These are phyloP conservation scores for Berberis vulgaris DNA, from an alignment of 164 flowering plant species.

Conservation along the genomic window DNA sequence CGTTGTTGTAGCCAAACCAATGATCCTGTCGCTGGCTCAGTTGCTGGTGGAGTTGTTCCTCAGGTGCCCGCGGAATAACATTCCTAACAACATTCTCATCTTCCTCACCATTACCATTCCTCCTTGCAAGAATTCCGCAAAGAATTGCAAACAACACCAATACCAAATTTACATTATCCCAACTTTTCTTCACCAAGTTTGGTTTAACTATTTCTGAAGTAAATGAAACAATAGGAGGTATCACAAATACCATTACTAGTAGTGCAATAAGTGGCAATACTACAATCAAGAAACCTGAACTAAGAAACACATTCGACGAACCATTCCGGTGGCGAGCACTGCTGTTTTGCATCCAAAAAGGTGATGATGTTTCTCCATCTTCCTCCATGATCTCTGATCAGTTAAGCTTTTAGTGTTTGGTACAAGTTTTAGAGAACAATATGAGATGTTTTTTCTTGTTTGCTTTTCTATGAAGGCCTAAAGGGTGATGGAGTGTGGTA, in stretches of 20 bases:
- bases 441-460: conserved; percentile 4
- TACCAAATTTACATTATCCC: conserved; percentile 60
- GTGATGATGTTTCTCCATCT: conserved; percentile 8
- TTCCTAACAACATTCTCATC: background rate
- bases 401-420: background rate
- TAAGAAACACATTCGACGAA: conserved; percentile 20
- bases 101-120: conserved; percentile 19
- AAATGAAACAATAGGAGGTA: conserved; percentile 39
- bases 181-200: conserved; percentile 36
- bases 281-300: conserved; percentile 34
- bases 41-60: background rate
- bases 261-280: conserved; percentile 28
- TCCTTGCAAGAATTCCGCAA: conserved; percentile 57
- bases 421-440: background rate
- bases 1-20: conserved; percentile 31
- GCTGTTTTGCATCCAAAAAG: conserved; percentile 15
- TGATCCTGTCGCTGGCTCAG: conserved; percentile 4
- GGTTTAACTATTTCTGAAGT: conserved; percentile 35
- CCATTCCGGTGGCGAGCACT: conserved; percentile 14
- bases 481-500: background rate
- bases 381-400: conserved; percentile 4
- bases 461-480: background rate
- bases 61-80: background rate
- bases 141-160: conserved; percentile 66
- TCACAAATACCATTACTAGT: conserved; percentile 24